These are phyloP conservation scores for Neoconidiobolus thromboides DNA, from an alignment of 371 early-diverging fungal genomes.

Conservation along the genomic window DNA sequence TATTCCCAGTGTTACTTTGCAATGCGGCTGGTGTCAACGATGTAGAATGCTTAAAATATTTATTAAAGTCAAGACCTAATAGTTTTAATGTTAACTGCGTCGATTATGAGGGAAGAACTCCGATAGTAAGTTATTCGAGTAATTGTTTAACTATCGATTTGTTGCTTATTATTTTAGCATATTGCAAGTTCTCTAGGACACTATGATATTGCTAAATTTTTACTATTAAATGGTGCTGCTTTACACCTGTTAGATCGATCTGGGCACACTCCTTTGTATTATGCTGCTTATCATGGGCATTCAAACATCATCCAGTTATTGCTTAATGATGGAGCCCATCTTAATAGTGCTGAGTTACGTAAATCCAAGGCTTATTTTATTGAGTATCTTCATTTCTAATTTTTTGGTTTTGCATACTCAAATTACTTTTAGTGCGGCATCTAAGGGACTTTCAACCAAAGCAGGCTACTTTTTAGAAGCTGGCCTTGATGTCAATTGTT, in stretches of 20 bases:
- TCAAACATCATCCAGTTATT: slow-evolving; percentile 42
- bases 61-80: slow-evolving; percentile 22
- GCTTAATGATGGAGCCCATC: slow-evolving; percentile 71
- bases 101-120: slow-evolving; percentile 76
- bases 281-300: slow-evolving; percentile 44
- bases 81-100: slow-evolving; percentile 42
- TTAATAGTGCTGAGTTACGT: slow-evolving; percentile 52
- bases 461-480: slow-evolving; percentile 27
- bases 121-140: slow-evolving; percentile 17
- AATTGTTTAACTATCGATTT: not conserved
- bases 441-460: slow-evolving; percentile 25
- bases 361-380: slow-evolving; percentile 23
- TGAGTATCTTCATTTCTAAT: not conserved
- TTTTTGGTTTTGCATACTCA: not conserved
- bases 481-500: slow-evolving; percentile 30
- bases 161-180: slow-evolving; percentile 18
- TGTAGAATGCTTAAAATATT: slow-evolving; percentile 42
- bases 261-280: slow-evolving; percentile 78
- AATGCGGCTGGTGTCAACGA: slow-evolving; percentile 75
- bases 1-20: slow-evolving; percentile 72
- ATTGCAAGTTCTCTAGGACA: slow-evolving; percentile 71
- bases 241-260: slow-evolving; percentile 80
- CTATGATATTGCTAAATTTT: slow-evolving; percentile 39
- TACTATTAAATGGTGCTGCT: slow-evolving; percentile 68
- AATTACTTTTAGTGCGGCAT: slow-evolving; percentile 21